Conservation (phyloP, 2,329 filamentous ascomycete genomes). For the Trichothecium sympodiale region DNA sequence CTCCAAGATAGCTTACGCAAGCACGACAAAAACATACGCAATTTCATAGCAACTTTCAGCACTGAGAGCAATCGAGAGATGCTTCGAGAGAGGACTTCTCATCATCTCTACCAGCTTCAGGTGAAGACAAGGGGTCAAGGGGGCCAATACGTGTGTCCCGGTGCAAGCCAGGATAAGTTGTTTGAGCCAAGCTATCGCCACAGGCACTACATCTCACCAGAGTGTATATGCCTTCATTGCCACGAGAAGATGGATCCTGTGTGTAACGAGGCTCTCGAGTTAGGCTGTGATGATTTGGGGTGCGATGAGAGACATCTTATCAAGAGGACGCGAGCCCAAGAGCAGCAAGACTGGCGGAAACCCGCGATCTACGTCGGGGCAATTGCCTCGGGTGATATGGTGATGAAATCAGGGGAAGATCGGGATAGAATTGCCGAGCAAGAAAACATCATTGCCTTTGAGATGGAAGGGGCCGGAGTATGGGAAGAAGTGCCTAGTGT, state of each 20-base stretch:
- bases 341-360: too few relatives aligned
- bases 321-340: too few relatives aligned
- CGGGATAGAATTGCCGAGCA: slow-evolving; percentile 19
- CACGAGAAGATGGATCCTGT: too few relatives aligned
- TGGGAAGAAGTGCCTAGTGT: slow-evolving; percentile 22
- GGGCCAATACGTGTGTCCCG: slow-evolving; percentile 13
- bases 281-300: too few relatives aligned
- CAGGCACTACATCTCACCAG: slow-evolving; percentile 19
- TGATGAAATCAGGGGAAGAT: slow-evolving; percentile 22
- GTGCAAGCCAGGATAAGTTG: slow-evolving; percentile 14
- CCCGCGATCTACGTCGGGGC: slow-evolving; percentile 20
- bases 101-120: slow-evolving; percentile 10
- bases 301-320: too few relatives aligned
- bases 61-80: slow-evolving; percentile 7
- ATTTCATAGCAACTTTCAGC: slow-evolving; percentile 12
- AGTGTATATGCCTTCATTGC: too few relatives aligned
- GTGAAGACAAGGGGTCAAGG: slow-evolving; percentile 1
- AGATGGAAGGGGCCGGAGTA: slow-evolving; percentile 22
- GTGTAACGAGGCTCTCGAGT: too few relatives aligned
- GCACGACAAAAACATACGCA: slow-evolving; percentile 16
- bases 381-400: slow-evolving; percentile 23
- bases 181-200: slow-evolving; percentile 13
- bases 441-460: slow-evolving; percentile 14
- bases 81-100: slow-evolving; percentile 4
- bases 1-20: slow-evolving; percentile 14